phyloP scores from a whole-genome alignment of 345 rosid species.

The Salix caprea region DNA sequence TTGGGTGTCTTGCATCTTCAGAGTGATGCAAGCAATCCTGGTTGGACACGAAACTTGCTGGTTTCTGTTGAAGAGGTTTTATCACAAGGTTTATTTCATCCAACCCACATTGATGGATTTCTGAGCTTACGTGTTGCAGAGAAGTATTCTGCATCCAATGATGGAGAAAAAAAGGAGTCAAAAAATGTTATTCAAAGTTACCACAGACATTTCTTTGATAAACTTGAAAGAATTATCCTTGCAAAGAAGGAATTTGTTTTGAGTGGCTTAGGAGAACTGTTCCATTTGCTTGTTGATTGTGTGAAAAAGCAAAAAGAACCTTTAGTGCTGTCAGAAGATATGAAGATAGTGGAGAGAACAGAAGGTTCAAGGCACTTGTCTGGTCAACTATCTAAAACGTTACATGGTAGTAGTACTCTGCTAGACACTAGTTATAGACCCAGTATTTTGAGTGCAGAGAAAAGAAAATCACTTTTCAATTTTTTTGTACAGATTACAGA shows the following conservation, averaged over 20 bases:
- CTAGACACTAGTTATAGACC: conserved; percentile 35
- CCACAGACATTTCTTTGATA: conserved; percentile 74
- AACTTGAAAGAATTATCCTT: conserved; percentile 42
- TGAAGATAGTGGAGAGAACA: conserved; percentile 22
- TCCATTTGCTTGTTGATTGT: conserved; percentile 54
- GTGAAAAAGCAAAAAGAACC: conserved; percentile 53
- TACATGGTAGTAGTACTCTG: conserved; percentile 22
- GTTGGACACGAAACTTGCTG: conserved; percentile 32
- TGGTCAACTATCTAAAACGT: conserved; percentile 16
- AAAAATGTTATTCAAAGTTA: conserved; percentile 54
- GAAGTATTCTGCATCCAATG: conserved; percentile 42
- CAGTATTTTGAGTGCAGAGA: conserved; percentile 50
- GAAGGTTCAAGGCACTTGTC: conserved; percentile 33
- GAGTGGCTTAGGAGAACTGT: conserved; percentile 59
- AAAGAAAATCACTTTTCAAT: conserved; percentile 61
- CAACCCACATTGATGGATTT: conserved; percentile 76
- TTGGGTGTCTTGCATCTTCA: conserved; percentile 40
- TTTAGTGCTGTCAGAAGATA: conserved; percentile 35
- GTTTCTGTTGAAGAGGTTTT: conserved; percentile 55
- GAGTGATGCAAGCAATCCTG: conserved; percentile 23
- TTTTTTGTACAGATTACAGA: conserved; percentile 81
- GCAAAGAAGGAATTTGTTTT: conserved; percentile 40
- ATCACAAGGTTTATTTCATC: conserved; percentile 69
- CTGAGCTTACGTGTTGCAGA: conserved; percentile 47
- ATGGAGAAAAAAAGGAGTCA: conserved; percentile 33